phyloP scores from a whole-genome alignment of 139 green algal genomes.

The Edaphochlamys debaryana region DNA sequence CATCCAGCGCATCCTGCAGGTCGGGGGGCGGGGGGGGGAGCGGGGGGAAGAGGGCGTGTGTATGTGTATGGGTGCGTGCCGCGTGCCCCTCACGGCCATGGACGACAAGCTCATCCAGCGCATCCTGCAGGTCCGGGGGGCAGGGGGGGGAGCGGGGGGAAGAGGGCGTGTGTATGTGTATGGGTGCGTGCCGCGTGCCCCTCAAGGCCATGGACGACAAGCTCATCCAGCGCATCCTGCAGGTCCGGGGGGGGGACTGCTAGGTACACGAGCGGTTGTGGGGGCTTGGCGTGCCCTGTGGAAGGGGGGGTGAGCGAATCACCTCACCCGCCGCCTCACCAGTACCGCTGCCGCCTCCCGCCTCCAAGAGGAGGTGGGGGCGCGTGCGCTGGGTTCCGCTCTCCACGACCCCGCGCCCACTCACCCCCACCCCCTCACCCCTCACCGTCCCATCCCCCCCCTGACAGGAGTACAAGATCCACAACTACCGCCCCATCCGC shows the following conservation, averaged over 20 bases:
- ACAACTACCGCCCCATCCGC: constrained; percentile 60
- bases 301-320: too few species aligned
- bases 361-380: too few species aligned
- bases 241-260: constrained; percentile 55
- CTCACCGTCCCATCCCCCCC: neutral
- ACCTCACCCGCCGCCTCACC: too few species aligned
- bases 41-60: neutral
- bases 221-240: constrained; percentile 89
- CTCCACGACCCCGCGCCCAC: too few species aligned
- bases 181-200: constrained; percentile 48
- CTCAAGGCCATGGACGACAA: constrained; percentile 95
- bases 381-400: too few species aligned
- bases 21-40: neutral
- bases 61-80: neutral
- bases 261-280: too few species aligned
- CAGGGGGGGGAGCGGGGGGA: neutral
- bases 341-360: too few species aligned
- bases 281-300: too few species aligned
- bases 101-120: too few species aligned
- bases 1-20: constrained; percentile 88
- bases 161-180: neutral
- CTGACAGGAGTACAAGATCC: constrained; percentile 83
- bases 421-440: neutral
- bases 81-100: too few species aligned
- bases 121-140: neutral